phyloP scores from a whole-genome alignment of 306 rosid genomes.

The Crotalaria pallida region DNA sequence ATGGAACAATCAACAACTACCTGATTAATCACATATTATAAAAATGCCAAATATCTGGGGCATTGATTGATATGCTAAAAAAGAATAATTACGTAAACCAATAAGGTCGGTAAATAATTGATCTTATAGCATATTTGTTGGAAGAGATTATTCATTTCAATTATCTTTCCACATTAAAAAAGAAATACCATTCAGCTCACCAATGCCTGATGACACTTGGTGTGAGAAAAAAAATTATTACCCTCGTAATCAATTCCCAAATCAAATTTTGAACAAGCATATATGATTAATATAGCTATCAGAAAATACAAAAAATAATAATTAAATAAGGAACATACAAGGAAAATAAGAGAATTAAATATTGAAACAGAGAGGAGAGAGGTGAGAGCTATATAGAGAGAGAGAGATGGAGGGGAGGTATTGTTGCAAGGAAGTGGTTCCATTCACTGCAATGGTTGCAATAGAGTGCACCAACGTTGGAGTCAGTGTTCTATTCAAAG shows the following conservation, averaged over 20 bases:
- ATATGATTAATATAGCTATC: neutral
- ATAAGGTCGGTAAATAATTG: too few species aligned
- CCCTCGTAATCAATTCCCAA: neutral
- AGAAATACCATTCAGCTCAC: too few species aligned
- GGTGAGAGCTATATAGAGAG: neutral
- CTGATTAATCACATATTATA: too few species aligned
- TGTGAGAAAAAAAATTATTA: neutral
- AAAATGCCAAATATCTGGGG: too few species aligned
- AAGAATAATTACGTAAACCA: too few species aligned
- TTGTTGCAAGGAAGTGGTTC: constrained; percentile 36
- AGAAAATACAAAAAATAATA: too few species aligned
- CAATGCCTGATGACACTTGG: too few species aligned
- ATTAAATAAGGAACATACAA: neutral
- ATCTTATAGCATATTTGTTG: too few species aligned
- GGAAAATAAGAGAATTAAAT: neutral
- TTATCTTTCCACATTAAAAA: too few species aligned
- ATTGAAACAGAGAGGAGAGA: neutral
- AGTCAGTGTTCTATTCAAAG: constrained; percentile 43
- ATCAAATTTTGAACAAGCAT: neutral
- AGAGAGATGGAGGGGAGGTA: constrained; percentile 13
- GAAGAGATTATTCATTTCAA: too few species aligned
- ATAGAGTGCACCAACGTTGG: constrained; percentile 47
- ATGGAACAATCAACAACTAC: too few species aligned
- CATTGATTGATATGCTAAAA: too few species aligned
- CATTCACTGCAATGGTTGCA: constrained; percentile 43